These are phyloP conservation scores for Rutstroemia sydowiana DNA, from an alignment of 2,329 filamentous ascomycete species.

Conservation along the genomic window DNA sequence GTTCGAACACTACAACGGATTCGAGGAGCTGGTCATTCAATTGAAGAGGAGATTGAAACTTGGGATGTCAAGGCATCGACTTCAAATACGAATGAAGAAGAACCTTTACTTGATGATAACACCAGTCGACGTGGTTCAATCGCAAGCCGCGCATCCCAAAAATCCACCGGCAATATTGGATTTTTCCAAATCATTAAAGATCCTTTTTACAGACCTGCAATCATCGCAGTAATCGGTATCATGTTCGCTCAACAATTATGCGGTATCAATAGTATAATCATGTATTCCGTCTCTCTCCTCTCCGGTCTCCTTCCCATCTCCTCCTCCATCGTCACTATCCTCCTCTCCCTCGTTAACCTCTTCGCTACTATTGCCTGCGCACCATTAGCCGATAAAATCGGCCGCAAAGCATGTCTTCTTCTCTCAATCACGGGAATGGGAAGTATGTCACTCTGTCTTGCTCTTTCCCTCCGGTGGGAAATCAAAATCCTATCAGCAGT, in stretches of 20 bases:
- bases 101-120: constrained; percentile 21
- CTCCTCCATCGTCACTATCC: constrained; percentile 76
- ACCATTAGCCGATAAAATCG: constrained; percentile 78
- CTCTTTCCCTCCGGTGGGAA: constrained; percentile 68
- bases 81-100: constrained; percentile 25
- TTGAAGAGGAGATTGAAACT: constrained; percentile 62
- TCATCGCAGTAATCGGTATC: constrained; percentile 78
- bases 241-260: constrained; percentile 92
- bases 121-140: constrained; percentile 18
- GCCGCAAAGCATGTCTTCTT: constrained; percentile 78
- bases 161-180: constrained; percentile 40
- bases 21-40: constrained; percentile 59
- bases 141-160: constrained; percentile 22
- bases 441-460: constrained; percentile 66
- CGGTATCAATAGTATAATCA: constrained; percentile 94
- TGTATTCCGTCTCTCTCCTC: constrained; percentile 93
- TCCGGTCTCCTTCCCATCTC: constrained; percentile 72
- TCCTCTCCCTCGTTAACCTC: constrained; percentile 82
- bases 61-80: constrained; percentile 49
- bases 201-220: constrained; percentile 60
- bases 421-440: constrained; percentile 82
- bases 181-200: constrained; percentile 61
- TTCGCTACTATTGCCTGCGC: constrained; percentile 74
- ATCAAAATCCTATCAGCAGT: constrained; percentile 72
- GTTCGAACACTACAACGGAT: constrained; percentile 66